Base-by-base conservation (phyloP, 768 basidiomycete genomes). In the Termitomyces sp. region DNA sequence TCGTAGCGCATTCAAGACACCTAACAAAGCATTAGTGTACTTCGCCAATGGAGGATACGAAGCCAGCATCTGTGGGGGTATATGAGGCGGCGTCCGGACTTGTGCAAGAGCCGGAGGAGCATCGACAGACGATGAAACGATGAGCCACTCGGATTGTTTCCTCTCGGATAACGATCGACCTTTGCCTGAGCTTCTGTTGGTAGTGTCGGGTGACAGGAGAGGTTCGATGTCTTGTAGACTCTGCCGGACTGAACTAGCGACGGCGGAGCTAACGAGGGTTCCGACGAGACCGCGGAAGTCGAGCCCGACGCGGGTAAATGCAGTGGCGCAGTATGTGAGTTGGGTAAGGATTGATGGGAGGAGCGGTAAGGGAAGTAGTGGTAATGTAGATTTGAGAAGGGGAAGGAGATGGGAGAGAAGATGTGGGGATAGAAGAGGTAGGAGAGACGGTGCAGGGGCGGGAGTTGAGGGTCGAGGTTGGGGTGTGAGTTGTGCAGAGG, bases 301-400 rank as follows among this genome's bases (percentile, higher is more conserved):
- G 67, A 96, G 81, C 0, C 96, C 96, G 16, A 96, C 83, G n/a
- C 95, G 86, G 0, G 92, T 82, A 69, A 97, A 97, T 0, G 95
- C 94, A 18, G 88, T 86, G 8, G 94, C 88, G 71, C 96, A 97
- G 74, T 98, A 98, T 13, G 91, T 90, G 49, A 98, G 83, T 68
- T 98, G 96, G 0, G 95, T 96, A 60, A 97, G 85, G 46, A 95
- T 81, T 39, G 96, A 87, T 22, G 93, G 82, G 65, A 96, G 81
- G 24, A 91, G 77, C 20, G 90, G 69, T 15, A 88, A 78, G 35
- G 87, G 76, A 20, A 87, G 79, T 11, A 80, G 82, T 0, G 87
- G 84, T 16, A 97, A 81, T 53, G 86, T 82, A 8, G 77, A 77
- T 4, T 78, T 70, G 45, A 97, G 78, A 7, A 87, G 73, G n/a